Evolutionary conservation across 495 filamentous ascomycete genomes (phyloP), one percentile per base, ranked within the genome.

Genomic region (Penicillium goetzii): DNA sequence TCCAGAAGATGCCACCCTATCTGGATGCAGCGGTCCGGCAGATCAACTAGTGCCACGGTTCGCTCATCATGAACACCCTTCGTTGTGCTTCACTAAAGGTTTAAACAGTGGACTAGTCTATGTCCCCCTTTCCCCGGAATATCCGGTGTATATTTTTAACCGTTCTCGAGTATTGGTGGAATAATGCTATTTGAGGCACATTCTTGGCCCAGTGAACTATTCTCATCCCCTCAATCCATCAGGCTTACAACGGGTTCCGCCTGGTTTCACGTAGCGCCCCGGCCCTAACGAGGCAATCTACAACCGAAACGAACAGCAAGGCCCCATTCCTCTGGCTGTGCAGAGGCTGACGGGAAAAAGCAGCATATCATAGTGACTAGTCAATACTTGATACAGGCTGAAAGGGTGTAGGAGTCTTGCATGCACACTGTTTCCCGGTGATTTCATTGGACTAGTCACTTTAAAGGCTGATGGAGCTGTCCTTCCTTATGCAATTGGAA

Each of bases 21-120:
- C 26, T 53, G 14, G 30, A 21, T 17, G 33, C 9, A 15, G 36
- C 49, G 58, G 38, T 41, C 34, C 58, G 58, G 58, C 49, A 53
- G 58, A 60, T 60, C 49, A 26, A 33, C 23, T 54, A 34, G 52
- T 30, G 52, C 30, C 30, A 15, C 34, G 52, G 52, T 36, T 55
- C 52, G 52, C 34, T 51, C 47, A n/a, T 21, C 25, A 51, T n/a
- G 23, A 17, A 51, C 47, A 30, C 47, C 30, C 9, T 47, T 23
- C 7, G 17, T 10, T 47, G 12, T 23, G 19, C 41, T 45, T 23
- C 41, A 4, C n/a, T 23, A 19, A 3, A 41, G 1, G n/a, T n/a
- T n/a, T n/a, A n/a, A n/a, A n/a, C n/a, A n/a, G n/a, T 19, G 7
- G n/a, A 34, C 33, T 34, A 34, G 33, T 34, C 9, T 34, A 34